Evolutionary conservation across 768 basidiomycete species (phyloP).

Genomic region (Xanthoconium purpureum): DNA sequence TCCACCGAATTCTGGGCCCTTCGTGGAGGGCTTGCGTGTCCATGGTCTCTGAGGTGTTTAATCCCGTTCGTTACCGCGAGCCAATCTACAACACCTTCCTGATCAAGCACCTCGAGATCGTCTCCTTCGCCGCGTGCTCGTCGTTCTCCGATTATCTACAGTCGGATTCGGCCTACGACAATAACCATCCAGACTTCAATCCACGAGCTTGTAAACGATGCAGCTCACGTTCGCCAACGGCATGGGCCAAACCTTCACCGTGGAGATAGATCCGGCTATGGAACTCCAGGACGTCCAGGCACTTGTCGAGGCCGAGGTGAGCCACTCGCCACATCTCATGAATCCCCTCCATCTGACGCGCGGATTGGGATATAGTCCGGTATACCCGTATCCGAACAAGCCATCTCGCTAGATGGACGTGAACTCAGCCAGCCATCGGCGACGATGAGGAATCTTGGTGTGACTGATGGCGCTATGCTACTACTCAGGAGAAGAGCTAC

Average conservation of each 20-base stretch:
- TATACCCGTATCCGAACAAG: constrained; percentile 69
- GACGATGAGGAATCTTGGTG: constrained; percentile 65
- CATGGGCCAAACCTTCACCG: constrained; percentile 53
- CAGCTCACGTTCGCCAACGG: constrained; percentile 71
- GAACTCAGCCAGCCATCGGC: constrained; percentile 65
- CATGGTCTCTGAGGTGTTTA: constrained; percentile 13
- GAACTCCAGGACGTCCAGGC: constrained; percentile 91
- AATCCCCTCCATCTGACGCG: background rate
- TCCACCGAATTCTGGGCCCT: constrained; percentile 23
- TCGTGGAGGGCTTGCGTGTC: constrained; percentile 21
- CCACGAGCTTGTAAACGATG: constrained; percentile 41
- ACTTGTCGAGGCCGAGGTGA: constrained; percentile 91
- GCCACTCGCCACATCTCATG: constrained; percentile 22
- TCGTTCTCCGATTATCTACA: constrained; percentile 5
- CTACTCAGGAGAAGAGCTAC: constrained; percentile 59
- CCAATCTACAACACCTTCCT: constrained; percentile 21
- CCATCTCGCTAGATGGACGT: constrained; percentile 61
- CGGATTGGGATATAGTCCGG: constrained; percentile 53
- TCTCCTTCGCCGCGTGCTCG: background rate
- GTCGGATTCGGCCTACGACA: background rate
- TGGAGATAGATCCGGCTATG: constrained; percentile 91
- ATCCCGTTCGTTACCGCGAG: background rate
- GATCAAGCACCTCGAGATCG: constrained; percentile 21
- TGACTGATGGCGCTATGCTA: constrained; percentile 61
- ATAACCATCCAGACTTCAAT: background rate